A percentile compares a stretch with the other conserved stretches of the same genome.
Evolutionary conservation across 371 early-diverging fungal genomes (phyloP).

Genomic region (Apophysomyces sp.): DNA sequence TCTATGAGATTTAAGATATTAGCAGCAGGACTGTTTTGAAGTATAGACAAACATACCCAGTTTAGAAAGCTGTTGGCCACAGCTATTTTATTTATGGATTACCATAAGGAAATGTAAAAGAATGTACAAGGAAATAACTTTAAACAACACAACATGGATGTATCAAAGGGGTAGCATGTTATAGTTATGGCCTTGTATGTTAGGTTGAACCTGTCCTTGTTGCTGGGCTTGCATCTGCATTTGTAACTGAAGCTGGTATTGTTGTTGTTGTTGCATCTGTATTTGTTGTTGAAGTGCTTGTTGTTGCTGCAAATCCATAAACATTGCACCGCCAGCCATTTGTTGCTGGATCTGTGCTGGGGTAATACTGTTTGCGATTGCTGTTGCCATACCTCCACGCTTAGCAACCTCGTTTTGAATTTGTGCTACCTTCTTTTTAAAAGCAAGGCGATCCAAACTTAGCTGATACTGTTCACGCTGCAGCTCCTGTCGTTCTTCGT

Average conservation of each 20-base stretch:
- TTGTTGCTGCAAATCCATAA: slow-evolving; percentile 2
- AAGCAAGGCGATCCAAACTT: slow-evolving; percentile 66
- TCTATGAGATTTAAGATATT: too few species aligned
- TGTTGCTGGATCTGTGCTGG: slow-evolving; percentile 5
- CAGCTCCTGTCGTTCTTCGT: slow-evolving; percentile 73
- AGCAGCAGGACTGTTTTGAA: too few species aligned
- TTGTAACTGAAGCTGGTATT: slow-evolving; percentile 3
- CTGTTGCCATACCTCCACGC: slow-evolving; percentile 17
- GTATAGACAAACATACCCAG: too few species aligned
- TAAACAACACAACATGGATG: neutral
- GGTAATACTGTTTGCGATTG: slow-evolving; percentile 19
- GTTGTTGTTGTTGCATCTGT: slow-evolving; percentile 5
- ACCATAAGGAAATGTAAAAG: neutral
- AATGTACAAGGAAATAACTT: neutral
- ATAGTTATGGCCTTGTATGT: neutral
- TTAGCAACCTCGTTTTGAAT: slow-evolving; percentile 50
- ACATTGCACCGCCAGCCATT: neutral
- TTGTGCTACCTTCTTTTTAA: slow-evolving; percentile 48
- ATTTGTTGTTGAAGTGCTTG: neutral
- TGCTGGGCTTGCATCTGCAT: slow-evolving; percentile 7
- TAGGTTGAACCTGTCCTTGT: neutral
- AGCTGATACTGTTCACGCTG: slow-evolving; percentile 83
- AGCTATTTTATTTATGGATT: neutral
- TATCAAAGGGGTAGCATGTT: neutral
- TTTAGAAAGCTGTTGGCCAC: too few species aligned